Percentiles rank a stretch among this genome's conserved stretches.
Evolutionary conservation across 176 grass and related monocot genomes (phyloP).

Genomic region (Avena eriantha): DNA sequence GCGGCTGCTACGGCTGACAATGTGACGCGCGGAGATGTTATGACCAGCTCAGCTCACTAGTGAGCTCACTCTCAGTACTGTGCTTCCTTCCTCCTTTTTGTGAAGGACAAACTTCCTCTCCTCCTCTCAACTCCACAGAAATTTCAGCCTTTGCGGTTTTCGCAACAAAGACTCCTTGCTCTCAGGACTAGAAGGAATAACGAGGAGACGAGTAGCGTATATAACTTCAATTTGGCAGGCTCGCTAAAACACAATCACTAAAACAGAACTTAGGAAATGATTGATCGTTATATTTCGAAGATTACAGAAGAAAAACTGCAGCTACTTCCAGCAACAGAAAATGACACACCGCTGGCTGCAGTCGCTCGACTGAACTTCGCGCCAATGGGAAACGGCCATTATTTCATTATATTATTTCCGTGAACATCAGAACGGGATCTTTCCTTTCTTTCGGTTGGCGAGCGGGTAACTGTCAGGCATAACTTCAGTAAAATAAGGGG

Average conservation of each 20-base stretch:
- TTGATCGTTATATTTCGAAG: too few species aligned
- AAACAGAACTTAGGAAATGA: too few species aligned
- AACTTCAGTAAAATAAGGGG: neutral
- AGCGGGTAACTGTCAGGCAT: neutral
- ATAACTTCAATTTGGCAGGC: neutral
- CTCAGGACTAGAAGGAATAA: too few species aligned
- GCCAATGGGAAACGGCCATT: neutral
- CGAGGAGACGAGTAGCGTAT: too few species aligned
- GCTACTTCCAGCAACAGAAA: neutral
- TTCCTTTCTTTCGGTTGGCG: neutral
- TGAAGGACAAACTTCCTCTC: neutral
- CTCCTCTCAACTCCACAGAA: neutral
- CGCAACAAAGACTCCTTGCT: neutral
- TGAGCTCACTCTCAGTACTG: neutral
- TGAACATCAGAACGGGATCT: neutral
- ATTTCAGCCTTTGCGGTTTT: neutral
- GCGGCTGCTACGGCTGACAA: constrained; percentile 5
- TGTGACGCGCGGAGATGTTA: neutral
- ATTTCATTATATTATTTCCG: neutral
- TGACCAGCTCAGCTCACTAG: neutral
- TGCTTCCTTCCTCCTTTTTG: neutral
- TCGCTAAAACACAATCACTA: too few species aligned
- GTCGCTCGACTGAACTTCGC: neutral
- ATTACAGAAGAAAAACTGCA: neutral
- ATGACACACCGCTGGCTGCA: neutral